A percentile compares a stretch with the other conserved stretches of the same genome.
phyloP scores from a whole-genome alignment of 2,329 filamentous ascomycete genomes.

The Annulohypoxylon truncatum region DNA sequence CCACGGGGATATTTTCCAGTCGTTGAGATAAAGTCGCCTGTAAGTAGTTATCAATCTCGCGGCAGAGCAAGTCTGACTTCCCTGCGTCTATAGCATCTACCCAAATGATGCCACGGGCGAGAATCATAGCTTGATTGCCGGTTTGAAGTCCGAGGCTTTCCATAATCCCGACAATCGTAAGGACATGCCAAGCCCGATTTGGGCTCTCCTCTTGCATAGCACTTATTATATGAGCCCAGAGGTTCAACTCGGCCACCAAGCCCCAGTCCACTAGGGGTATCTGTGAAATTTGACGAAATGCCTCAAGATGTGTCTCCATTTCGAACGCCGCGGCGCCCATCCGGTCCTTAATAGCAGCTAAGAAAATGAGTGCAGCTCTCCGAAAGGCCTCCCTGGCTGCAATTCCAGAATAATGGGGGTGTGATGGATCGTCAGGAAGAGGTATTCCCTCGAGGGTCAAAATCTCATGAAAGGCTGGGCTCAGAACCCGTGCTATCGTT shows the following conservation, averaged over 20 bases:
- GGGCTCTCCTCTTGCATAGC: conserved; percentile 42
- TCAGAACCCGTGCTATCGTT: conserved; percentile 41
- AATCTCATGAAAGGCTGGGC: conserved; percentile 44
- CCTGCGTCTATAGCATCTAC: conserved; percentile 43
- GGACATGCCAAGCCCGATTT: conserved; percentile 42
- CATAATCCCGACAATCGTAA: conserved; percentile 45
- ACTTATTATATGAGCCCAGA: conserved; percentile 47
- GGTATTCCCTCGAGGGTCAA: conserved; percentile 43
- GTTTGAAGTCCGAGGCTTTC: conserved; percentile 37
- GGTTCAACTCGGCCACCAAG: conserved; percentile 46
- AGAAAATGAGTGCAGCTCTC: conserved; percentile 44
- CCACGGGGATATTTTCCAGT: conserved; percentile 1
- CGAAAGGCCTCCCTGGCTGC: conserved; percentile 47
- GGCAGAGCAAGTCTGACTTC: conserved; percentile 36
- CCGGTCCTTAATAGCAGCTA: conserved; percentile 42
- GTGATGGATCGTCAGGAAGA: conserved; percentile 36
- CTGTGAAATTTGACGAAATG: conserved; percentile 46
- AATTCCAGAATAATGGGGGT: conserved; percentile 38
- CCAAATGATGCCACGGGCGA: conserved; percentile 47
- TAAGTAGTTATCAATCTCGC: conserved; percentile 40
- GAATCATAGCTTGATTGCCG: conserved; percentile 37
- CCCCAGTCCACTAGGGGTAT: conserved; percentile 45
- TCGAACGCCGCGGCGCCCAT: conserved; percentile 43
- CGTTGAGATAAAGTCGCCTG: conserved; percentile 11
- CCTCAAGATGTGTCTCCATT: conserved; percentile 42